These are phyloP conservation scores for Pontederia paniculata DNA, from an alignment of 176 grass and related monocot species.

Conservation along the genomic window DNA sequence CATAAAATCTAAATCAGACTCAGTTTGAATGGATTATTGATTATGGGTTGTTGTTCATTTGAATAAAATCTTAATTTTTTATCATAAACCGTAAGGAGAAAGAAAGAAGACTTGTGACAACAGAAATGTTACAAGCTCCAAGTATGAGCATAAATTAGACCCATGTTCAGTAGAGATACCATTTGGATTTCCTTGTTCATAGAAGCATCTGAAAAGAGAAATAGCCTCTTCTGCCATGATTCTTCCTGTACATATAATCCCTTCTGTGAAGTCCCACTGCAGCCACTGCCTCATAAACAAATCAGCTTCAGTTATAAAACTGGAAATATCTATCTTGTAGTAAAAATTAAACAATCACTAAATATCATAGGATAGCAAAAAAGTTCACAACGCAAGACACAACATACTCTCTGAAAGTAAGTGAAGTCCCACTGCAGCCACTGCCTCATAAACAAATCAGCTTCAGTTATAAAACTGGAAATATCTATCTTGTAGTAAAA, in stretches of 20 bases:
- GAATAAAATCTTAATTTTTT: no score
- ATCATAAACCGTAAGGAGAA: no score
- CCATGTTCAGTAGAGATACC: slow-evolving; percentile 23
- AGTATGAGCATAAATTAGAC: slow-evolving; percentile 1
- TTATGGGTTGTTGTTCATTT: no score
- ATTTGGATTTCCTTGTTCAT: slow-evolving; percentile 94
- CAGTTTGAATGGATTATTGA: no score
- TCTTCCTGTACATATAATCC: slow-evolving; percentile 71
- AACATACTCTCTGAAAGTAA: no score
- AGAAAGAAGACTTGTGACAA: neutral
- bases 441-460: neutral
- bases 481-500: neutral
- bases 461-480: neutral
- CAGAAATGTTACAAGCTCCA: neutral
- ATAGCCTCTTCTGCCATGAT: slow-evolving; percentile 78
- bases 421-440: slow-evolving; percentile 16
- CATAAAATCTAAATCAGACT: no score
- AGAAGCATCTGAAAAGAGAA: slow-evolving; percentile 69
- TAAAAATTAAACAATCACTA: no score
- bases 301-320: neutral
- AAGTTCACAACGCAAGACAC: no score
- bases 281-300: slow-evolving; percentile 16
- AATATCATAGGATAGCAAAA: no score
- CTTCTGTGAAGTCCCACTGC: slow-evolving; percentile 24
- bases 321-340: neutral